Conservation (phyloP, 148 eudicot species). For the Silene uniflora region DNA sequence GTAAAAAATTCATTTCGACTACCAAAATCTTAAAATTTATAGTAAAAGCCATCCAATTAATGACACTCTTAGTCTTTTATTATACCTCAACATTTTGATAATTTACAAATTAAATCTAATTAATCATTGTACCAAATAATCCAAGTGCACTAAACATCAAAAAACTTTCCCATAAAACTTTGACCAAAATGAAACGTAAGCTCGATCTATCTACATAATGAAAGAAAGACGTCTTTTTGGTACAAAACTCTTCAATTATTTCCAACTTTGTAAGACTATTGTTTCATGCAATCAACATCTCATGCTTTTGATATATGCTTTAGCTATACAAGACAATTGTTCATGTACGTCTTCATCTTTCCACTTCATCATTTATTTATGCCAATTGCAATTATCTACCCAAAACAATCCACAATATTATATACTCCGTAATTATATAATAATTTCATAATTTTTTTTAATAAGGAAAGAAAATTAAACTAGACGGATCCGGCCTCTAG, state of each 20-base stretch:
- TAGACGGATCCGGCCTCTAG: no score
- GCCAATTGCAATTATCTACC: background rate
- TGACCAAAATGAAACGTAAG: background rate
- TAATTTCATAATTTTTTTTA: no score
- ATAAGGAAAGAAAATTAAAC: no score
- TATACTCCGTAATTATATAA: no score
- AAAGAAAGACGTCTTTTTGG: background rate
- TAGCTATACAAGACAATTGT: conserved; percentile 18
- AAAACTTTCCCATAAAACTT: background rate
- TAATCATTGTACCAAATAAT: background rate
- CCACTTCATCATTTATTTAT: conserved; percentile 6
- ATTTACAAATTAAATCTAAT: no score
- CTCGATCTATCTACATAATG: background rate
- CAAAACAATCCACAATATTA: no score
- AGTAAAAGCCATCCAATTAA: no score
- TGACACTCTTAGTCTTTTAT: no score
- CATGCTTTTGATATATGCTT: conserved; percentile 19
- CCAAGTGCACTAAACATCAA: background rate
- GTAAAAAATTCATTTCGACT: no score
- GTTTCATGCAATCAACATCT: conserved; percentile 21
- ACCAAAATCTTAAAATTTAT: no score
- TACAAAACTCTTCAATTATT: conserved; percentile 13
- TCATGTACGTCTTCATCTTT: conserved; percentile 17
- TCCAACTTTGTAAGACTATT: conserved; percentile 12
- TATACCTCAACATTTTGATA: no score